Percentiles rank a stretch among this genome's conserved stretches.
phyloP scores from a whole-genome alignment of 106 monocot genomes.

The Amphibolis antarctica region DNA sequence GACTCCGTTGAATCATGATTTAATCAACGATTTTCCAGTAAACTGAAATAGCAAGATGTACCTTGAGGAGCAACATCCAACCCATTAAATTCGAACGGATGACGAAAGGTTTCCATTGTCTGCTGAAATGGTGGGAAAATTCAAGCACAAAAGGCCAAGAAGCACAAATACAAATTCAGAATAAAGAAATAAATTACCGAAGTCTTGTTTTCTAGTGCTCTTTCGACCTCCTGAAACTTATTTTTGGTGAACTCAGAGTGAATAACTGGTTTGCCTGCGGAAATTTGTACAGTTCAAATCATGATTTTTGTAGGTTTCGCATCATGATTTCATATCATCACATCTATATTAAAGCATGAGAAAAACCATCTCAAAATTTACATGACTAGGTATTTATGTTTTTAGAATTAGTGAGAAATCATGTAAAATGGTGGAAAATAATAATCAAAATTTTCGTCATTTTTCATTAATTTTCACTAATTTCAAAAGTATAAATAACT shows the following conservation, averaged over 20 bases:
- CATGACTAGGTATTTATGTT: too few species aligned
- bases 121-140: slow-evolving; percentile 12
- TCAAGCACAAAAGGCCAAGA: not conserved
- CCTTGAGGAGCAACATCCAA: slow-evolving; percentile 23
- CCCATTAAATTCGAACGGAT: slow-evolving; percentile 36
- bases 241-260: slow-evolving; percentile 62
- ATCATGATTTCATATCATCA: not conserved
- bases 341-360: not conserved
- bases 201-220: slow-evolving; percentile 35
- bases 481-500: too few species aligned
- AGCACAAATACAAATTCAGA: not conserved
- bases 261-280: slow-evolving; percentile 67
- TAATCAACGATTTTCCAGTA: too few species aligned
- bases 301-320: not conserved
- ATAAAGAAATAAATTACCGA: slow-evolving; percentile 15
- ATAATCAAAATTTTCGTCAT: too few species aligned
- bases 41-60: not conserved
- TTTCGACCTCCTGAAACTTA: slow-evolving; percentile 62
- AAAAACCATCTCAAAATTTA: not conserved
- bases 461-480: too few species aligned
- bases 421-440: too few species aligned
- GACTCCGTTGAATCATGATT: too few species aligned
- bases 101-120: slow-evolving; percentile 23
- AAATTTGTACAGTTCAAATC: not conserved
- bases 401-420: too few species aligned